Conservation (phyloP, 805 yeast species). For the Scheffersomyces amazonensis region DNA sequence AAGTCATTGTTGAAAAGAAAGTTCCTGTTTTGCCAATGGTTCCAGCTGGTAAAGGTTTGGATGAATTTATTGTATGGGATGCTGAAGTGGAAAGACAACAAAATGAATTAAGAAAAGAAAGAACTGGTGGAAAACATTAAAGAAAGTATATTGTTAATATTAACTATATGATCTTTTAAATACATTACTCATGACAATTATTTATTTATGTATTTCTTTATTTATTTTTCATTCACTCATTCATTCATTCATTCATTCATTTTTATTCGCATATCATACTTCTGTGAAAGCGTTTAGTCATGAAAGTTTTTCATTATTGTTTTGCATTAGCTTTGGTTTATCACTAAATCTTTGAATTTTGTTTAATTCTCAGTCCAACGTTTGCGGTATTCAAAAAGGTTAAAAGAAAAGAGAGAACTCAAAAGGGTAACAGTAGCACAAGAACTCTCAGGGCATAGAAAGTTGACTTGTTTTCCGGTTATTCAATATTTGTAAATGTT, state of each 20-base stretch:
- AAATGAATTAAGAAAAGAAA: constrained; percentile 61
- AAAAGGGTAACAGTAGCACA: too few species aligned
- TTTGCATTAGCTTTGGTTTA: too few species aligned
- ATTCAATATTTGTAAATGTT: too few species aligned
- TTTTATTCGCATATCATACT: not conserved
- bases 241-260: not conserved
- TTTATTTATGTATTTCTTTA: not conserved
- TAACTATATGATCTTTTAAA: too few species aligned
- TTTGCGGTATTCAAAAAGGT: too few species aligned
- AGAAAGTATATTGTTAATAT: too few species aligned
- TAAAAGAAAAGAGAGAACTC: too few species aligned
- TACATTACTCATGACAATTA: not conserved
- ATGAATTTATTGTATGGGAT: constrained; percentile 88
- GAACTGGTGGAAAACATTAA: constrained; percentile 71
- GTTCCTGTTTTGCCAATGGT: constrained; percentile 99
- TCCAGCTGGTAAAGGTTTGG: constrained; percentile 91
- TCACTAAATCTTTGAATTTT: too few species aligned
- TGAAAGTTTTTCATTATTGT: not conserved
- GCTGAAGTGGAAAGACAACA: constrained; percentile 75
- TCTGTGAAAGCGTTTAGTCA: not conserved
- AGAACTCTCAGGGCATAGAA: too few species aligned
- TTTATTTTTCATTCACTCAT: not conserved
- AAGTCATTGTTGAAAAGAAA: constrained; percentile 86
- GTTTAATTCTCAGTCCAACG: too few species aligned
- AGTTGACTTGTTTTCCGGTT: too few species aligned